phyloP scores from a whole-genome alignment of 495 filamentous ascomycete genomes.

The Gamarada debralockiae region DNA sequence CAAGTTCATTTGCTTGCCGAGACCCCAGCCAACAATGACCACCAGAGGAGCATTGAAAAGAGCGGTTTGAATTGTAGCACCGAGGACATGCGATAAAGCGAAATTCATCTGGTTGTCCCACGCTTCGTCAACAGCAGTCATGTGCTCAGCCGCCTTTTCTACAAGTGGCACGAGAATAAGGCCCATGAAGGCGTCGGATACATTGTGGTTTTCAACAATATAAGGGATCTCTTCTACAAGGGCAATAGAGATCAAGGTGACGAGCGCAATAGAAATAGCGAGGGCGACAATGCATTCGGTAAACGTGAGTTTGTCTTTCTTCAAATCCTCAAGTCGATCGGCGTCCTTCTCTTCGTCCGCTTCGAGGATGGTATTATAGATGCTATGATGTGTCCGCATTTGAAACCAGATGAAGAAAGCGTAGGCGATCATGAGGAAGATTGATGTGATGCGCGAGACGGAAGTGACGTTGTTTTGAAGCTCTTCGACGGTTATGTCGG shows the following conservation, averaged over 20 bases:
- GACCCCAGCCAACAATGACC: slow-evolving; percentile 82
- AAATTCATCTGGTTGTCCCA: slow-evolving; percentile 88
- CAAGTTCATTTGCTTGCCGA: slow-evolving; percentile 65
- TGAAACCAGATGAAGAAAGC: slow-evolving; percentile 78
- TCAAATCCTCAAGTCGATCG: slow-evolving; percentile 61
- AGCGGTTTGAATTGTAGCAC: slow-evolving; percentile 84
- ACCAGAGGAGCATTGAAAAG: slow-evolving; percentile 84
- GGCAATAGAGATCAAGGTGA: slow-evolving; percentile 76
- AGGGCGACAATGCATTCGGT: slow-evolving; percentile 71
- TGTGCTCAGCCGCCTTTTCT: slow-evolving; percentile 87
- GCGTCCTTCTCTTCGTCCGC: slow-evolving; percentile 67
- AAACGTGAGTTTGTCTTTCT: slow-evolving; percentile 71
- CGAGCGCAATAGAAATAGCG: slow-evolving; percentile 61
- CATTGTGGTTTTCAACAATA: slow-evolving; percentile 53
- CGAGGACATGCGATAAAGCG: slow-evolving; percentile 84
- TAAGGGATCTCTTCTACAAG: slow-evolving; percentile 75
- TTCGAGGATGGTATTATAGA: slow-evolving; percentile 68
- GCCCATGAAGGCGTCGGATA: slow-evolving; percentile 79
- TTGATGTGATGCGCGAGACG: slow-evolving; percentile 71
- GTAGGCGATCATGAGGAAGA: slow-evolving; percentile 79
- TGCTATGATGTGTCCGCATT: slow-evolving; percentile 73
- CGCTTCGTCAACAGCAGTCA: slow-evolving; percentile 88
- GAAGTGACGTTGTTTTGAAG: slow-evolving; percentile 49
- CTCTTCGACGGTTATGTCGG: slow-evolving; percentile 23
- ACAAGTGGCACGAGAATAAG: slow-evolving; percentile 79